Base-by-base conservation (phyloP, 2,329 filamentous ascomycete species). In the Talaromyces sp. region DNA sequence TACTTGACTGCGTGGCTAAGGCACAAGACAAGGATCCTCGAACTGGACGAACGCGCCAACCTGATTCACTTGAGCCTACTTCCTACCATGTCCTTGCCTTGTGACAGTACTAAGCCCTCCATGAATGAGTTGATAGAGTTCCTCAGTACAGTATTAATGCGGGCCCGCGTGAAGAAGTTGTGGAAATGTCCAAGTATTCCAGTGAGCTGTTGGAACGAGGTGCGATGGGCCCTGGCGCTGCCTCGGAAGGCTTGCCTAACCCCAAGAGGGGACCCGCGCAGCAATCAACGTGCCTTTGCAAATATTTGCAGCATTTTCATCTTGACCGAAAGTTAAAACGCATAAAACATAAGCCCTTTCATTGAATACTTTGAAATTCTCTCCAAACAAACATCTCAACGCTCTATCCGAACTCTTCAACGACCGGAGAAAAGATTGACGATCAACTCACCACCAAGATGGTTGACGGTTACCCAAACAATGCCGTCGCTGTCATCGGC, bases 401-500 rank as follows among this genome's bases (percentile, higher is more conserved):
- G 16, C 41, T 19, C 41, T 43, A 8, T 43, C 41, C 41, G 41
- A 16, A 43, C 41, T 43, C 41, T 43, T 43, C 41, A 43, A 43
- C 41, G 41, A 43, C 39, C 39, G 39, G 39, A 43, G n/a, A 43
- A 43, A 16, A 16, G 41, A 43, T 19, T 43, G 16, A 19, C 41
- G 41, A 43, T 43, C 41, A 43, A 19, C 16, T 43, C 10, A 52
- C 27, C 49, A 50, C 10, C 49, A 27, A 59, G 16, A 16, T 31
- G 16, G n/a, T 9, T 11, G 19, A 59, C 16, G 22, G 54, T 58
- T 59, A 68, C 62, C 58, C 58, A 62, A 47, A 35, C 49, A 37
- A 70, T 66, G 69, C 67, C 50, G 73, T 77, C n/a, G 92, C 92
- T 67, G 92, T 96, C 69, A 88, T 95, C 35, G 91, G 92, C 60